Evolutionary conservation across 805 yeast genomes (phyloP).

Genomic region (Cyberlindnera euphorbiae): DNA sequence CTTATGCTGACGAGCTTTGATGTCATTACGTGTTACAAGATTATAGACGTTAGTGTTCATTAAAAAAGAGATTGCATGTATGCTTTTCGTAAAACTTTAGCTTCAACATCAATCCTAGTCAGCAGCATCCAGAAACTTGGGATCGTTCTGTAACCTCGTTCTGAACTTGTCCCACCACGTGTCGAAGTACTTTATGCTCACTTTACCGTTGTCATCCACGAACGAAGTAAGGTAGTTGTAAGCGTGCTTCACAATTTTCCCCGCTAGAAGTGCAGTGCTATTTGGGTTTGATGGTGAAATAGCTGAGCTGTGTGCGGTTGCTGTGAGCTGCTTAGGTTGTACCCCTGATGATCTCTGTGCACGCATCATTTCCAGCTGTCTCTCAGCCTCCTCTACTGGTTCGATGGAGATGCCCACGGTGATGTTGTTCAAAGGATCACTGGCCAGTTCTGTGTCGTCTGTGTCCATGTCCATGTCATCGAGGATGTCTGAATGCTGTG

Average conservation of each 20-base stretch:
- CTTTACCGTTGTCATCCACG: conserved; percentile 72
- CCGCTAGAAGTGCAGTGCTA: conserved; percentile 62
- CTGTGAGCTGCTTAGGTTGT: conserved; percentile 18
- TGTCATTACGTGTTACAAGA: not conserved
- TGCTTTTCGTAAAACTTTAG: no score
- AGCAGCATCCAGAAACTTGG: conserved; percentile 68
- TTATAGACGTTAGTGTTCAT: not conserved
- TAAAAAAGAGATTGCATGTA: no score
- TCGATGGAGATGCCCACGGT: conserved; percentile 89
- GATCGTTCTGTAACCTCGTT: conserved; percentile 70
- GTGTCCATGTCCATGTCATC: conserved; percentile 56
- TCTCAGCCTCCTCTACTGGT: conserved; percentile 61
- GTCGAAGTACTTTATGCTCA: conserved; percentile 82
- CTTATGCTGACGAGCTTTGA: conserved; percentile 46
- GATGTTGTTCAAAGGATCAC: conserved; percentile 28
- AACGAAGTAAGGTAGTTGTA: conserved; percentile 90
- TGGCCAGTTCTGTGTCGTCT: conserved; percentile 20
- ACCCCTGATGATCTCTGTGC: conserved; percentile 1
- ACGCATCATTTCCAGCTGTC: conserved; percentile 42
- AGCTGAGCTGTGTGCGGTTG: conserved; percentile 25
- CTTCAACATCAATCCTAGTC: no score
- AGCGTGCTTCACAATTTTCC: conserved; percentile 86
- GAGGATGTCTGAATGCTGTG: conserved; percentile 31
- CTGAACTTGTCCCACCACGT: conserved; percentile 95
- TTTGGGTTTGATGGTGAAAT: conserved; percentile 33